phyloP scores from a whole-genome alignment of 305 asterid genomes.

The Solanum hybrid region DNA sequence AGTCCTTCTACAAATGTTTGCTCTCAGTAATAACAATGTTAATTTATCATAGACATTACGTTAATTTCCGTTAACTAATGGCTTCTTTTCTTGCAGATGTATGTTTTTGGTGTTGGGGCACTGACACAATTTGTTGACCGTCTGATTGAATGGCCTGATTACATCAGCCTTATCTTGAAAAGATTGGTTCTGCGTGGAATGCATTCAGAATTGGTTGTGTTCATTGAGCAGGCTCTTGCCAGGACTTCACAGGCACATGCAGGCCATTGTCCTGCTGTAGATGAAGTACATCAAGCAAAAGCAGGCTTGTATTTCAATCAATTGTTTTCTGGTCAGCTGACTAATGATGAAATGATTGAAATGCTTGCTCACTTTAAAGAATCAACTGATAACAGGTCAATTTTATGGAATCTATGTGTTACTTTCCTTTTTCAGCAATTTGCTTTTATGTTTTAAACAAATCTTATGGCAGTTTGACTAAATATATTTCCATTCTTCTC shows the following conservation, averaged over 20 bases:
- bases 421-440: background rate
- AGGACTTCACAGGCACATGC: background rate
- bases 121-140: background rate
- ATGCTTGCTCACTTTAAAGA: background rate
- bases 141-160: background rate
- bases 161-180: background rate
- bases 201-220: background rate
- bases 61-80: background rate
- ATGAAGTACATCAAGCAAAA: background rate
- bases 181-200: fast-evolving
- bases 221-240: background rate
- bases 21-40: background rate
- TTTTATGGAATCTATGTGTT: background rate
- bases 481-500: background rate
- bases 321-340: background rate
- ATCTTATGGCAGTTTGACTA: background rate
- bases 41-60: background rate
- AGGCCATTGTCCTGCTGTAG: background rate
- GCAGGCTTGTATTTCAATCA: background rate
- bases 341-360: background rate
- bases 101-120: background rate
- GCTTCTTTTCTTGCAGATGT: background rate
- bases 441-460: background rate
- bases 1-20: background rate
- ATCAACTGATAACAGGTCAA: background rate